Evolutionary conservation across 345 rosid genomes (phyloP), one percentile per base, ranked within the genome.

Genomic region (Sonneratia alba): DNA sequence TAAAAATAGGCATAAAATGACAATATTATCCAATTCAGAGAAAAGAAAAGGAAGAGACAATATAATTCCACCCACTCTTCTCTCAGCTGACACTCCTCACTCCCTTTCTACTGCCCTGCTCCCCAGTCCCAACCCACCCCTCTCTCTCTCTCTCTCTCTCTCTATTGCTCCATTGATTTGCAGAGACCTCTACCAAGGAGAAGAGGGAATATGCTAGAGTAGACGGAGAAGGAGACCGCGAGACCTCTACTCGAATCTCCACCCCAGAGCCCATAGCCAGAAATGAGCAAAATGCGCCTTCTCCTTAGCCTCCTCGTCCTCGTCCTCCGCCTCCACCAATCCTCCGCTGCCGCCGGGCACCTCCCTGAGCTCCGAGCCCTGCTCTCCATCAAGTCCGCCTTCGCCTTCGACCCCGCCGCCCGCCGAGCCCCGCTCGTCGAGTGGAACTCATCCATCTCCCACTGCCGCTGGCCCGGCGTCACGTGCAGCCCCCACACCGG

Each of bases 401-500:
- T 95, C 71, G 59, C 82, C 78, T 87, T 79, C 77, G 91, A 84
- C 82, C 78, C 90, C 55, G 38, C 32, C 66, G 3, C 37, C 37
- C 36, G 2, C 1, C 75, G 79, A 36, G 72, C 86, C 0, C 56
- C 87, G 7, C 89, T 94, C 66, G 40, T 88, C 45, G 56, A 91
- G 4, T 94, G 99, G 99, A 92, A 86, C 77, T 72, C 68, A 11
- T 68, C 85, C 27, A 78, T 85, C 5, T 65, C 79, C 70, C 79
- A 84, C 80, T 94, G 97, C 76, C 67, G 83, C 56, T 94, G 97
- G 91, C 1, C 71, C 7, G 83, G 89, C 43, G 85, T 92, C 86
- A 82, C 85, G 24, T 95, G 98, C 81, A 98, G 91, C 79, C 66
- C 90, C 45, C 76, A 79, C 43, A 86, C 86, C 32, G 94, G 88